These are phyloP conservation scores for Trichosporon inkin DNA, from an alignment of 1,284 basidiomycete genomes.

Conservation along the genomic window DNA sequence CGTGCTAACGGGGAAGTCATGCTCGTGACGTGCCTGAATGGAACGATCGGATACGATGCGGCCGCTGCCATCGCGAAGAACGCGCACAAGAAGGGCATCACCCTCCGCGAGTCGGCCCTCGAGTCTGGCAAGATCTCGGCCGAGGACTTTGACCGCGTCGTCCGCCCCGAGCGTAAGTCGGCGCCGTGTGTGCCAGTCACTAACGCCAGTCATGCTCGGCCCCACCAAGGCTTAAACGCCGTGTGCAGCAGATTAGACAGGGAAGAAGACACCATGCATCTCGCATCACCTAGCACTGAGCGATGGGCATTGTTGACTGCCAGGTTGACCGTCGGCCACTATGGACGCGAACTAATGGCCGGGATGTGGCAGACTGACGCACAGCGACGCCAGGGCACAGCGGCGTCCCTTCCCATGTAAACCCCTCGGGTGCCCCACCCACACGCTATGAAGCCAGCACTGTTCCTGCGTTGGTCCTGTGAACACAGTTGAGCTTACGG, in stretches of 20 bases:
- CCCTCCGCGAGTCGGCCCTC: slow-evolving; percentile 87
- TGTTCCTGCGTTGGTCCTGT: no score
- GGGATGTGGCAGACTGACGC: no score
- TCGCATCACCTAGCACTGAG: slow-evolving; percentile 1
- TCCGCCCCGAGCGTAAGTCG: slow-evolving; percentile 69
- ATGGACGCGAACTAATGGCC: no score
- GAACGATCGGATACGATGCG: slow-evolving; percentile 21
- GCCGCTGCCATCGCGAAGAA: slow-evolving; percentile 97
- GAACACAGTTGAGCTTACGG: no score
- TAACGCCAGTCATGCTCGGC: slow-evolving; percentile 14
- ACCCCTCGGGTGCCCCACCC: no score
- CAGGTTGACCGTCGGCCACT: neutral
- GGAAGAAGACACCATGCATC: slow-evolving; percentile 7
- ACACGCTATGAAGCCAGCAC: no score
- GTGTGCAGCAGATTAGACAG: neutral
- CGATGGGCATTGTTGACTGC: neutral
- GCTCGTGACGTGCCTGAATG: slow-evolving; percentile 44
- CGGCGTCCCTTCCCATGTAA: no score
- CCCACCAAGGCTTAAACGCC: slow-evolving; percentile 11
- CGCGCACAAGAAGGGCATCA: slow-evolving; percentile 96
- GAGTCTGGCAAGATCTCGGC: slow-evolving; percentile 76
- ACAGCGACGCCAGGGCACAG: no score
- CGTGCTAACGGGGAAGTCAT: neutral
- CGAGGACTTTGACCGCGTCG: slow-evolving; percentile 93
- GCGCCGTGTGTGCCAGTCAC: neutral